Conservation (phyloP, 1,284 basidiomycete genomes). For the Microbotryomycetes sp. region DNA sequence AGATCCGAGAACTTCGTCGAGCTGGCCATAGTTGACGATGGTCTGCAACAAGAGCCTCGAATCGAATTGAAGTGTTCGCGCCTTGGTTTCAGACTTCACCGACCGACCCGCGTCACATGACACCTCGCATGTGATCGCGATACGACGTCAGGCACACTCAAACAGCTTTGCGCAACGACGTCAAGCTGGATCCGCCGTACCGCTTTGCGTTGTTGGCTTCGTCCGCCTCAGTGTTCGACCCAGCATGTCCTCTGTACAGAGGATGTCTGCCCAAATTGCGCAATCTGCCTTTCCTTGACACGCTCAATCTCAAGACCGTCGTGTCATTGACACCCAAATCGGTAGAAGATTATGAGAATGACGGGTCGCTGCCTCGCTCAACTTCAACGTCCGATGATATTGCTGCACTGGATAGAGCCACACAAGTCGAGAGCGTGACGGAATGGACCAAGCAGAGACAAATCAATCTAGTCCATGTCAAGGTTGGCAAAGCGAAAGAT, state of each 20-base stretch:
- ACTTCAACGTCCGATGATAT: background rate
- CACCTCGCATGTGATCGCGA: too few relatives aligned
- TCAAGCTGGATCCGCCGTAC: background rate
- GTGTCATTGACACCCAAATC: slow-evolving; percentile 6
- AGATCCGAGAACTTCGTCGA: slow-evolving; percentile 79
- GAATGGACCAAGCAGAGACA: background rate
- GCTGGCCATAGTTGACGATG: too few relatives aligned
- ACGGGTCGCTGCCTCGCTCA: background rate
- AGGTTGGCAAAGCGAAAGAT: slow-evolving; percentile 12
- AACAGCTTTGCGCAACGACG: background rate
- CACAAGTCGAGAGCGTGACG: background rate
- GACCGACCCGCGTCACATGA: too few relatives aligned
- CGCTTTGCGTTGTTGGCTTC: slow-evolving; percentile 5
- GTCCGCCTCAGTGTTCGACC: background rate
- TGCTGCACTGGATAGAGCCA: background rate
- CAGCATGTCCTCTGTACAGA: slow-evolving; percentile 2
- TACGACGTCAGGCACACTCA: too few relatives aligned
- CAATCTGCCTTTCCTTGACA: slow-evolving; percentile 12
- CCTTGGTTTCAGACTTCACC: too few relatives aligned
- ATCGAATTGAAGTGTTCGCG: too few relatives aligned
- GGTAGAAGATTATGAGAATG: slow-evolving; percentile 1
- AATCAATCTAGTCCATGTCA: background rate
- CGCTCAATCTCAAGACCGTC: slow-evolving; percentile 9
- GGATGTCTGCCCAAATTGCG: slow-evolving; percentile 10
- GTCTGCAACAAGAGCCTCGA: too few relatives aligned